phyloP scores from a whole-genome alignment of 2,329 filamentous ascomycete species.

The Xylaria sp. region DNA sequence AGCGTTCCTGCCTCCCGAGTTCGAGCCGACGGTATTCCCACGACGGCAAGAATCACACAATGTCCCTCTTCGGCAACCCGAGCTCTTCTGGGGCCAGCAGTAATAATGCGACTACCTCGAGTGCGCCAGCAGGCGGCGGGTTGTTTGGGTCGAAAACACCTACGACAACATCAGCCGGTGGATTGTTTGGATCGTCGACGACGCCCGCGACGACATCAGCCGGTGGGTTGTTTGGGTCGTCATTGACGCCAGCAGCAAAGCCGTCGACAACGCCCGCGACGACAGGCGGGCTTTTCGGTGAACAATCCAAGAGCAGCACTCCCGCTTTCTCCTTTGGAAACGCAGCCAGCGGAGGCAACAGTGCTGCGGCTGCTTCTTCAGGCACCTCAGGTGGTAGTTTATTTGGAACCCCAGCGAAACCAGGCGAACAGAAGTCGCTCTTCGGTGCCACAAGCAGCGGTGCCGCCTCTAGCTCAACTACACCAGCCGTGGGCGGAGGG shows the following conservation, averaged over 20 bases:
- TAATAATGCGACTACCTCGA: conserved; percentile 53
- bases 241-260: conserved; percentile 39
- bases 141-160: conserved; percentile 47
- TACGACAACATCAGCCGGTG: too few species aligned
- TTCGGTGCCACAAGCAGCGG: conserved; percentile 44
- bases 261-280: conserved; percentile 41
- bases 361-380: conserved; percentile 39
- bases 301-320: conserved; percentile 42
- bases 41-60: conserved; percentile 37
- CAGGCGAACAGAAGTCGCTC: conserved; percentile 48
- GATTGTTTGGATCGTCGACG: conserved; percentile 16
- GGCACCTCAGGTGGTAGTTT: conserved; percentile 42
- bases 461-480: conserved; percentile 40
- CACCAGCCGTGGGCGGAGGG: conserved; percentile 43
- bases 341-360: conserved; percentile 38
- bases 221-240: conserved; percentile 49
- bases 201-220: conserved; percentile 34
- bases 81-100: conserved; percentile 46
- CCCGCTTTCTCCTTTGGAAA: conserved; percentile 57
- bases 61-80: conserved; percentile 51
- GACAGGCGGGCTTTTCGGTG: conserved; percentile 33
- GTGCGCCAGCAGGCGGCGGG: conserved; percentile 49
- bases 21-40: conserved; percentile 25
- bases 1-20: conserved; percentile 15
- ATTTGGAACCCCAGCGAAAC: conserved; percentile 51